Evolutionary conservation across 495 filamentous ascomycete genomes (phyloP).

Genomic region (Penicillium silybi): DNA sequence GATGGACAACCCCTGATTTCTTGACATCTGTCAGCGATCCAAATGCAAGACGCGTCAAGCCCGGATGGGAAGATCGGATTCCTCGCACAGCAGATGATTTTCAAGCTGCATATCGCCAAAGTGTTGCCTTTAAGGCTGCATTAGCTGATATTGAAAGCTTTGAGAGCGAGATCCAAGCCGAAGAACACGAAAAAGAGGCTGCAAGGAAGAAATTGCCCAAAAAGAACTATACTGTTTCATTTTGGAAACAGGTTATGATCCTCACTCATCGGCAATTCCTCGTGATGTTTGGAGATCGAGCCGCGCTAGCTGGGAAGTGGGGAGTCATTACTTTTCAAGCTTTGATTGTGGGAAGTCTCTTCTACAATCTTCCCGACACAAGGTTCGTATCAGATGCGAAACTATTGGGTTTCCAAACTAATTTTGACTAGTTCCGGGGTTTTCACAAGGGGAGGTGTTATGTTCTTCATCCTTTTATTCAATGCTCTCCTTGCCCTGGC

Average conservation of each 20-base stretch:
- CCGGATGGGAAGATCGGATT: slow-evolving; percentile 57
- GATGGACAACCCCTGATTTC: slow-evolving; percentile 67
- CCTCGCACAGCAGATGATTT: slow-evolving; percentile 60
- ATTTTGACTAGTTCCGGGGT: slow-evolving; percentile 32
- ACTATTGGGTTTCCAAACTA: not conserved
- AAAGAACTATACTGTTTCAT: slow-evolving; percentile 62
- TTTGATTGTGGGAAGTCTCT: slow-evolving; percentile 72
- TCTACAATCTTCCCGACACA: slow-evolving; percentile 64
- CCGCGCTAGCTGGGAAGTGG: slow-evolving; percentile 49
- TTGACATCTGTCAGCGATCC: slow-evolving; percentile 64
- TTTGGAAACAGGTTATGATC: slow-evolving; percentile 62
- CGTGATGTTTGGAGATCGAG: slow-evolving; percentile 60
- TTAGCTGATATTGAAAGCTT: slow-evolving; percentile 47
- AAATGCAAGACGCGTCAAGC: slow-evolving; percentile 54
- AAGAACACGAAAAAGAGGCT: slow-evolving; percentile 43
- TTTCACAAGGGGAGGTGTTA: slow-evolving; percentile 49
- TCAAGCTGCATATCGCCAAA: slow-evolving; percentile 49
- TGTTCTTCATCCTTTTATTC: slow-evolving; percentile 79
- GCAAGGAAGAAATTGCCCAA: slow-evolving; percentile 44
- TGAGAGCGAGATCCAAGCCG: slow-evolving; percentile 45
- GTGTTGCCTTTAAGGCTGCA: slow-evolving; percentile 31
- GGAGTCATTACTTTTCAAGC: slow-evolving; percentile 65
- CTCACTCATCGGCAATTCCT: slow-evolving; percentile 64
- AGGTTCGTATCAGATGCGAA: slow-evolving; percentile 19
- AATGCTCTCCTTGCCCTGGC: slow-evolving; percentile 75